These are phyloP conservation scores for Eucalyptus tenuipes DNA, from an alignment of 345 rosid species.

Conservation along the genomic window DNA sequence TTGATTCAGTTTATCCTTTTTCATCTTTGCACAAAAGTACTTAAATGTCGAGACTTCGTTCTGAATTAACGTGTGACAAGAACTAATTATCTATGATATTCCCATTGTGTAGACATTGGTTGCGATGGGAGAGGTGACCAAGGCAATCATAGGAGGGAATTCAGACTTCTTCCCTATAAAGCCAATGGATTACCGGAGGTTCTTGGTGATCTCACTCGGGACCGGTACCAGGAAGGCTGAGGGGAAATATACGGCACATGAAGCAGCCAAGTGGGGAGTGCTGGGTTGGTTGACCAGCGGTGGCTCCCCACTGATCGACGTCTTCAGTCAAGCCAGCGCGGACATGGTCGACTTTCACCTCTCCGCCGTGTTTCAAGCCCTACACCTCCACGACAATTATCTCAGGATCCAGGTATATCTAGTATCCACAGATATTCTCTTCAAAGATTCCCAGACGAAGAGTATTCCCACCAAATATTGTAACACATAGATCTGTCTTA, in stretches of 20 bases:
- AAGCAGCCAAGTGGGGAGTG: slow-evolving; percentile 54
- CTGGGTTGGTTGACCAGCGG: slow-evolving; percentile 48
- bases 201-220: slow-evolving; percentile 55
- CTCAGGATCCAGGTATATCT: slow-evolving; percentile 31
- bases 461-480: background rate
- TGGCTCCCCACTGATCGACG: slow-evolving; percentile 42
- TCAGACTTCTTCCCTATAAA: slow-evolving; percentile 26
- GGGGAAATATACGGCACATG: slow-evolving; percentile 21
- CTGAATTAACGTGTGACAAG: background rate
- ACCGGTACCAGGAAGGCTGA: slow-evolving; percentile 26
- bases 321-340: slow-evolving; percentile 45
- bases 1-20: background rate
- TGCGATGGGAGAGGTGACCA: slow-evolving; percentile 30
- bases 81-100: background rate
- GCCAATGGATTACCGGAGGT: slow-evolving; percentile 35
- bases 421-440: background rate
- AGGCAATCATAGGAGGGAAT: slow-evolving; percentile 13
- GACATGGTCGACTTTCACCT: slow-evolving; percentile 60
- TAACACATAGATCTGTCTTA: background rate
- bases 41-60: background rate
- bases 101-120: slow-evolving; percentile 1
- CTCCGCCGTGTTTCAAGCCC: slow-evolving; percentile 32
- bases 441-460: background rate
- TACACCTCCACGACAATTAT: slow-evolving; percentile 28
- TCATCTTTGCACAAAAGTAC: background rate